Conservation (phyloP, 805 yeast genomes). For the Naumovozyma baii region DNA sequence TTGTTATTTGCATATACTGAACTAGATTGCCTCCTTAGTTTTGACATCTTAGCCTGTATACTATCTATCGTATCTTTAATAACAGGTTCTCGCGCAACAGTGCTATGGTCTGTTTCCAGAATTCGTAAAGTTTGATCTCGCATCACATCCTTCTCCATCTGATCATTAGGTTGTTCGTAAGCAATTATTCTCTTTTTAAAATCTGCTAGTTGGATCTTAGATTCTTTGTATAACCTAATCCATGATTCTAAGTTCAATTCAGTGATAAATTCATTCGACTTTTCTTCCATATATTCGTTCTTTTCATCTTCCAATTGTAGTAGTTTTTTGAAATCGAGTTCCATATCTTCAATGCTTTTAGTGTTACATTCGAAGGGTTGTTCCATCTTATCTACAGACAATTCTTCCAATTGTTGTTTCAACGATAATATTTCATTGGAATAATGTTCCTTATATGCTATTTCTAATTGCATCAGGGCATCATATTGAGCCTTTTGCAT, state of each 20-base stretch:
- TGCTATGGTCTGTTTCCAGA: too few species aligned
- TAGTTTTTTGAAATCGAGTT: background rate
- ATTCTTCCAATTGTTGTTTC: conserved; percentile 1
- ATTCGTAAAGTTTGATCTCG: background rate
- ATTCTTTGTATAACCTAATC: conserved; percentile 12
- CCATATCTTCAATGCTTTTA: too few species aligned
- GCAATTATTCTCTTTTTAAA: background rate
- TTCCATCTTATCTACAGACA: conserved; percentile 1
- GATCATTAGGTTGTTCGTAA: background rate
- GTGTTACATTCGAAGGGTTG: background rate
- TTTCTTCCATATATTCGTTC: background rate
- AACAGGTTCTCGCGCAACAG: too few species aligned
- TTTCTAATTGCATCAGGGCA: conserved; percentile 18
- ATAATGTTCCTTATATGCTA: conserved; percentile 15
- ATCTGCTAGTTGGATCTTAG: conserved; percentile 1
- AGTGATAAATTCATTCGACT: background rate
- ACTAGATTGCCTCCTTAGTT: conserved; percentile 3
- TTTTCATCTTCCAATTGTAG: background rate
- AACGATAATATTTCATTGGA: conserved; percentile 8
- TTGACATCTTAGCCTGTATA: conserved; percentile 6
- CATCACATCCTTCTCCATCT: background rate
- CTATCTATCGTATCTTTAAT: background rate
- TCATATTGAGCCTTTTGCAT: conserved; percentile 17
- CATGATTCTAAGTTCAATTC: conserved; percentile 9
- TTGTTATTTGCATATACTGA: background rate